Base-by-base conservation (phyloP, 2,329 filamentous ascomycete species). In the Hortaea sp. region DNA sequence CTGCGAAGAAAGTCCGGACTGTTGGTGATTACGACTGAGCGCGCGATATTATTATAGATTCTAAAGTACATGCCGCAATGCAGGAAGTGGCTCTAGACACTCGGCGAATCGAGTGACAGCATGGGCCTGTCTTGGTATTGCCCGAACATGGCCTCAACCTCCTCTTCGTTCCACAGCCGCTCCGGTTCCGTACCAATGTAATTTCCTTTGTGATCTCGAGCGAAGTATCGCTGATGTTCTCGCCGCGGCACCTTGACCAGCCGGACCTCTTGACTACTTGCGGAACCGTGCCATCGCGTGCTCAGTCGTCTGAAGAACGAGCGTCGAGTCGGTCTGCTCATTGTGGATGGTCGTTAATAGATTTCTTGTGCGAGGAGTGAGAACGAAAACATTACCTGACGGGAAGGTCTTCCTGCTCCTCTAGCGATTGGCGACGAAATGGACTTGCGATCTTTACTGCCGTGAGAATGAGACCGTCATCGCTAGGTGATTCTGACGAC, bases 121-220 rank as follows among this genome's bases (percentile, higher is more conserved):
- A 48, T 7, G 7, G 38, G 38, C 29, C 54, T 9, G 7, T 56
- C 50, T 46, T 62, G 57, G 45, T 55, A 62, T 32, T 43, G 41
- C 9, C 44, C 56, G 51, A 57, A 62, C 41, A 46, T 43, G 41
- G 41, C 44, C 48, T 49, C 39, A 31, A 62, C 32, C 7, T 54
- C 55, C 29, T 44, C 48, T 35, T 59, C 55, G 40, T 48, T 48
- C 56, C 60, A 63, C 11, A 59, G 48, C 31, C 53, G 47, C 49
- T 63, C 54, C 10, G 55, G 50, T 45, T 63, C 60, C 4, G 52
- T 60, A 3, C 59, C 60, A n/a, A 48, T 56, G 51, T 62, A 62
- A 13, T 53, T 54, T 1, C 58, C 53, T 5, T 54, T 38, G 27
- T 43, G 37, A 42, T 62, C 58, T 28, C 52, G 51, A 13, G 46